Evolutionary conservation across 2,329 filamentous ascomycete genomes (phyloP).

Genomic region (Lachnum nothofagi): DNA sequence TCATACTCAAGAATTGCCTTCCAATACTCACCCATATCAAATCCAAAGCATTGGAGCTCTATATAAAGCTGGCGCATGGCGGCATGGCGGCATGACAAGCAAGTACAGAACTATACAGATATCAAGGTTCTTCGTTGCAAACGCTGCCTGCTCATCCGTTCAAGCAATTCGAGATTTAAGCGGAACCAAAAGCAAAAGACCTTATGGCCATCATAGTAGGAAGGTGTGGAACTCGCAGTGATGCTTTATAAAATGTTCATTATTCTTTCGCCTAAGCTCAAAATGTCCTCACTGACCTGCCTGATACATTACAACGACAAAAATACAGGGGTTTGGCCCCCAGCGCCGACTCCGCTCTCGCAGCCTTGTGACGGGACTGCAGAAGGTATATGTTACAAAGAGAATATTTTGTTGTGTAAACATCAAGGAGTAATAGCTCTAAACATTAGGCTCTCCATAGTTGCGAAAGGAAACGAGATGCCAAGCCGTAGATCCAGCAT

Average conservation of each 20-base stretch:
- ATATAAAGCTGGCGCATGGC: too few relatives aligned
- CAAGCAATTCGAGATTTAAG: too few relatives aligned
- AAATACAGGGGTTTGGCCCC: constrained; percentile 13
- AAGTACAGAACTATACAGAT: too few relatives aligned
- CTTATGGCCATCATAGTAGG: not conserved
- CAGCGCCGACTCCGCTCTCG: constrained; percentile 2
- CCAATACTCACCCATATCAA: too few relatives aligned
- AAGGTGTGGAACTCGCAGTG: not conserved
- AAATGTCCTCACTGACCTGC: constrained; percentile 2
- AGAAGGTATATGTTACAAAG: constrained; percentile 28
- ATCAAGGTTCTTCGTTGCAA: too few relatives aligned
- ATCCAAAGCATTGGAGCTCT: too few relatives aligned
- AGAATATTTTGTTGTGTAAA: constrained; percentile 24
- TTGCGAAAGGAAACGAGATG: constrained; percentile 14
- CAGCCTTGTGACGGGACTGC: constrained; percentile 25
- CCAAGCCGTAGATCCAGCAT: constrained; percentile 19
- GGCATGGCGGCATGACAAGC: too few relatives aligned
- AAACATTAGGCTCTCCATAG: constrained; percentile 28
- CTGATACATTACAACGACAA: constrained; percentile 15
- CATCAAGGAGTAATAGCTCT: constrained; percentile 23
- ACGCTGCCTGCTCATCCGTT: too few relatives aligned
- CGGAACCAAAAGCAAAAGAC: too few relatives aligned
- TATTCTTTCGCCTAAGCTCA: constrained; percentile 4
- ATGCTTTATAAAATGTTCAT: constrained; percentile 5
- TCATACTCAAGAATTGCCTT: too few relatives aligned